phyloP scores from a whole-genome alignment of 371 early-diverging fungal species.

The Batkoa obscura region DNA sequence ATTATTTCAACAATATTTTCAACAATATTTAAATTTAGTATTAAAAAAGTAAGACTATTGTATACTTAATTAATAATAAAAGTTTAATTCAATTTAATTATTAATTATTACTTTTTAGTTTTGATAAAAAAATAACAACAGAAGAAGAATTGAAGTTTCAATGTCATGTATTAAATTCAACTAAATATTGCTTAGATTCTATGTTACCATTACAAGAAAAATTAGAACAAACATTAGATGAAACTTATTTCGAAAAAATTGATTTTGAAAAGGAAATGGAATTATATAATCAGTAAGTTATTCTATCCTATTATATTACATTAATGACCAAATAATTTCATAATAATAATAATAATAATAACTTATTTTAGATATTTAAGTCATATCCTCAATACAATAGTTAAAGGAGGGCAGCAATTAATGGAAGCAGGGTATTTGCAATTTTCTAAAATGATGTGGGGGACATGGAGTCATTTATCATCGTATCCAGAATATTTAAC shows the following conservation, averaged over 20 bases:
- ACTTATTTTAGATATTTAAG: too few relatives aligned
- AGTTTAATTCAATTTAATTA: not conserved
- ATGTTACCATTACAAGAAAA: too few relatives aligned
- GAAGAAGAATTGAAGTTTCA: not conserved
- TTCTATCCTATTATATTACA: too few relatives aligned
- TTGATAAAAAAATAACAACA: not conserved
- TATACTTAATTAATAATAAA: not conserved
- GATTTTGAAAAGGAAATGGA: too few relatives aligned
- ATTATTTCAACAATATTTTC: not conserved
- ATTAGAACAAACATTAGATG: too few relatives aligned
- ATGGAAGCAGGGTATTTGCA: not conserved
- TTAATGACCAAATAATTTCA: too few relatives aligned
- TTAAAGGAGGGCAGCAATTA: not conserved
- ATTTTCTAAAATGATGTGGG: not conserved
- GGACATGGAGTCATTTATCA: not conserved
- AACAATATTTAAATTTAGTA: too few relatives aligned
- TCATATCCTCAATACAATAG: not conserved
- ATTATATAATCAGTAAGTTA: too few relatives aligned
- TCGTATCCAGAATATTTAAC: not conserved
- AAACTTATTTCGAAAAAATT: too few relatives aligned
- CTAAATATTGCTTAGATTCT: too few relatives aligned
- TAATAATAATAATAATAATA: too few relatives aligned
- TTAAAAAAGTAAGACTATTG: too few relatives aligned
- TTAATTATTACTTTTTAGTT: not conserved
- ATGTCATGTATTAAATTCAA: not conserved